These are phyloP conservation scores for Pseudogymnoascus sp. DNA, from an alignment of 2,329 filamentous ascomycete genomes.

Conservation along the genomic window DNA sequence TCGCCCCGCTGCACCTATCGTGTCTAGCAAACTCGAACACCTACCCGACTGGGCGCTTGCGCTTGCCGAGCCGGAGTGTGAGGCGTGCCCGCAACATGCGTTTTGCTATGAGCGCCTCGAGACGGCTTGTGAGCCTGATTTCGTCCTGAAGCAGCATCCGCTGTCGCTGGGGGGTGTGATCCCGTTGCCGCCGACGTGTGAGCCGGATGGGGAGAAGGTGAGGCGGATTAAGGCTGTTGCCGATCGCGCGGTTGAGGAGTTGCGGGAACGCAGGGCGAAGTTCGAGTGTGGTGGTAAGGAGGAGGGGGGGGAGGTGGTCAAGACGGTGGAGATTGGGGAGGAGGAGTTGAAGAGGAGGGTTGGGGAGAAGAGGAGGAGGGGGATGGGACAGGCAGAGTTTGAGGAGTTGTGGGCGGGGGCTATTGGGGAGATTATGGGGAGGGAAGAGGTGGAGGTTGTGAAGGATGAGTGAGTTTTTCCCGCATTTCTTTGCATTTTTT, in stretches of 20 bases:
- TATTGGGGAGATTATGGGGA: conserved; percentile 58
- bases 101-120: conserved; percentile 74
- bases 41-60: conserved; percentile 65
- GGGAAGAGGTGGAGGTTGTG: conserved; percentile 51
- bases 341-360: conserved; percentile 70
- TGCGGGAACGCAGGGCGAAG: conserved; percentile 76
- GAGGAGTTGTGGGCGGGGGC: conserved; percentile 76
- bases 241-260: conserved; percentile 76
- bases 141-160: conserved; percentile 76
- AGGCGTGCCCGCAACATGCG: conserved; percentile 82
- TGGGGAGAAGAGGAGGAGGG: conserved; percentile 66
- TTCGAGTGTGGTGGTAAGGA: conserved; percentile 79
- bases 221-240: conserved; percentile 80
- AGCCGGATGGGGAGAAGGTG: conserved; percentile 88
- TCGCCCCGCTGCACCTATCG: conserved; percentile 42
- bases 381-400: conserved; percentile 80
- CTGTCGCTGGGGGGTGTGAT: conserved; percentile 71
- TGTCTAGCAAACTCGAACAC: conserved; percentile 44
- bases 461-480: conserved; percentile 43
- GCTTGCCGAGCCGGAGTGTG: conserved; percentile 71
- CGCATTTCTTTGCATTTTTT: conserved; percentile 15
- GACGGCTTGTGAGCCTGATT: conserved; percentile 77
- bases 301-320: conserved; percentile 47
- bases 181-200: conserved; percentile 83
- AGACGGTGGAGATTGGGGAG: conserved; percentile 55